These are phyloP conservation scores for Adenanthera pavonina DNA, from an alignment of 306 rosid genomes.

Conservation along the genomic window DNA sequence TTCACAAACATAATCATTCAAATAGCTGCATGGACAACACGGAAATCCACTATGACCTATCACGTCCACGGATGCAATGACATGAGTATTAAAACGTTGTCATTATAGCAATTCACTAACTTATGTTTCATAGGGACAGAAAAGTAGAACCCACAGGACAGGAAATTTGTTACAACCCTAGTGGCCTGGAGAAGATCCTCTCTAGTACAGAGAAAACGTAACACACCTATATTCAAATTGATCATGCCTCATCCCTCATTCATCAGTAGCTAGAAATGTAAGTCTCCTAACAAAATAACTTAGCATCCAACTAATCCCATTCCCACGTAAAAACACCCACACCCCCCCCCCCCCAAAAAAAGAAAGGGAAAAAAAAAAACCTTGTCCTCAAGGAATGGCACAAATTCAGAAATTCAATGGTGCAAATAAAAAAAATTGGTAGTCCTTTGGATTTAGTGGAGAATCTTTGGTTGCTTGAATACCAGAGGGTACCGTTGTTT, in stretches of 20 bases:
- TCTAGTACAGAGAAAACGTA: background rate
- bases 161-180: background rate
- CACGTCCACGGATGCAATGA: background rate
- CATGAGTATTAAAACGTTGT: background rate
- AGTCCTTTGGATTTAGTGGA: no score
- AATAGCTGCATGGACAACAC: constrained; percentile 2
- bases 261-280: background rate
- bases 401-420: background rate
- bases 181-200: background rate
- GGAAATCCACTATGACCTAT: constrained; percentile 12
- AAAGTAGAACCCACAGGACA: background rate
- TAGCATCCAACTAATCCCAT: background rate
- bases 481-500: no score
- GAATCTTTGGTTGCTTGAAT: no score
- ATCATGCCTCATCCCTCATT: constrained; percentile 2
- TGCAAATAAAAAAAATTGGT: no score
- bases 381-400: background rate
- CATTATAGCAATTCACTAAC: background rate
- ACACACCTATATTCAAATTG: background rate
- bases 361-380: background rate
- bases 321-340: no score
- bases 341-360: background rate
- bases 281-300: background rate
- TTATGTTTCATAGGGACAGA: background rate
- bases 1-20: constrained; percentile 7